These are phyloP conservation scores for Draba incana DNA, from an alignment of 345 rosid species.

Conservation along the genomic window DNA sequence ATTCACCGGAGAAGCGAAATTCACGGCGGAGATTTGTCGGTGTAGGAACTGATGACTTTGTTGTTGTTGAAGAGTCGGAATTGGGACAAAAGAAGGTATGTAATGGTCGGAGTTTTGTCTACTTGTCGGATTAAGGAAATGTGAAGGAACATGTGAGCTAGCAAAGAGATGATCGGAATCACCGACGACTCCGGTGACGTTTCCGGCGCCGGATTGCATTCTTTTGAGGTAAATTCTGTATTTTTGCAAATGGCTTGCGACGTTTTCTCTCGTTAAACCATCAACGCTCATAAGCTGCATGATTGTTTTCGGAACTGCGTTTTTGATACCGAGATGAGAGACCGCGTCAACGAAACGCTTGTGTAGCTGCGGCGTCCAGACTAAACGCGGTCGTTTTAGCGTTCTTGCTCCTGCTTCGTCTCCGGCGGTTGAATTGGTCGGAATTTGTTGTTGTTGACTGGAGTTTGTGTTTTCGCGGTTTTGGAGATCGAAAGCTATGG, in stretches of 20 bases:
- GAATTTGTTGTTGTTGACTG: slow-evolving; percentile 33
- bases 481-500: slow-evolving; percentile 81
- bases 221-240: slow-evolving; percentile 71
- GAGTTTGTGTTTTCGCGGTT: slow-evolving; percentile 2
- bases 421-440: slow-evolving; percentile 58
- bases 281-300: slow-evolving; percentile 93
- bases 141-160: slow-evolving; percentile 86
- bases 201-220: slow-evolving; percentile 68
- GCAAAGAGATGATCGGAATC: slow-evolving; percentile 89
- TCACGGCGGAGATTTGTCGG: slow-evolving; percentile 56
- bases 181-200: slow-evolving; percentile 35
- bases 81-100: slow-evolving; percentile 65
- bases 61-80: slow-evolving; percentile 59
- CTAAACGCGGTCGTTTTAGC: slow-evolving; percentile 77
- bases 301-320: slow-evolving; percentile 86
- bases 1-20: slow-evolving; percentile 57
- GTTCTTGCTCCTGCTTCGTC: slow-evolving; percentile 82
- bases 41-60: slow-evolving; percentile 61
- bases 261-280: slow-evolving; percentile 81
- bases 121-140: slow-evolving; percentile 73
- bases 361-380: slow-evolving; percentile 89
- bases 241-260: slow-evolving; percentile 82
- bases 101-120: slow-evolving; percentile 67
- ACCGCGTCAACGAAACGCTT: slow-evolving; percentile 86
- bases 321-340: slow-evolving; percentile 83